Percentiles rank a stretch among this genome's conserved stretches.
Evolutionary conservation across 495 filamentous ascomycete species (phyloP).

Genomic region (Trichocladium uniseriatum): DNA sequence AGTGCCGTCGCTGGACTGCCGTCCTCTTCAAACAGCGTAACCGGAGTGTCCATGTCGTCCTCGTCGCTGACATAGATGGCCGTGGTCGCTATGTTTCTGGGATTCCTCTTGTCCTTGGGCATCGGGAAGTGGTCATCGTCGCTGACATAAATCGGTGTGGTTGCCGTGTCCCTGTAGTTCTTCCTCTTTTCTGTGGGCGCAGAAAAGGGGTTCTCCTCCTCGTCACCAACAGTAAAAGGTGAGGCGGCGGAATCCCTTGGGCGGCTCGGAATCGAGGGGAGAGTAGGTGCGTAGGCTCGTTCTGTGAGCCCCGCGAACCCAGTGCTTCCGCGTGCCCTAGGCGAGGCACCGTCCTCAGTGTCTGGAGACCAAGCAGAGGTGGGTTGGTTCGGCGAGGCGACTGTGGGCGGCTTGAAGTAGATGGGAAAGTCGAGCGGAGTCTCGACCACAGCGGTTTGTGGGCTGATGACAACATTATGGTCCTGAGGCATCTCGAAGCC

Average conservation of each 20-base stretch:
- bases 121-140: not conserved
- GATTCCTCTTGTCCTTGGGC: not conserved
- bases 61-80: conserved; percentile 22
- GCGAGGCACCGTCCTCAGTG: conserved; percentile 19
- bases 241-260: too few species aligned
- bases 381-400: conserved; percentile 39
- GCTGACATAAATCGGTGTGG: not conserved
- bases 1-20: conserved; percentile 25
- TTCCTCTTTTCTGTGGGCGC: too few species aligned
- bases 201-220: too few species aligned
- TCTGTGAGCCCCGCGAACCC: conserved; percentile 16
- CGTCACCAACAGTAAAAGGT: too few species aligned
- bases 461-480: conserved; percentile 44
- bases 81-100: conserved; percentile 11
- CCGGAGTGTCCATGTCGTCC: conserved; percentile 29
- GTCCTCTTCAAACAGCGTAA: conserved; percentile 43
- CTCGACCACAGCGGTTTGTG: conserved; percentile 40
- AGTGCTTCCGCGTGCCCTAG: conserved; percentile 10
- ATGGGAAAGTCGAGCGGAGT: conserved; percentile 29
- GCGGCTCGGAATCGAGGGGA: conserved; percentile 42
- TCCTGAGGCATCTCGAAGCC: conserved; percentile 61
- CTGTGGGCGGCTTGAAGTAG: conserved; percentile 26
- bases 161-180: too few species aligned
- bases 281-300: conserved; percentile 44
- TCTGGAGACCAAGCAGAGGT: conserved; percentile 54